Evolutionary conservation across 1,284 basidiomycete species (phyloP), one percentile per base, ranked within the genome.

Genomic region (Cutaneotrichosporon cutaneum): DNA sequence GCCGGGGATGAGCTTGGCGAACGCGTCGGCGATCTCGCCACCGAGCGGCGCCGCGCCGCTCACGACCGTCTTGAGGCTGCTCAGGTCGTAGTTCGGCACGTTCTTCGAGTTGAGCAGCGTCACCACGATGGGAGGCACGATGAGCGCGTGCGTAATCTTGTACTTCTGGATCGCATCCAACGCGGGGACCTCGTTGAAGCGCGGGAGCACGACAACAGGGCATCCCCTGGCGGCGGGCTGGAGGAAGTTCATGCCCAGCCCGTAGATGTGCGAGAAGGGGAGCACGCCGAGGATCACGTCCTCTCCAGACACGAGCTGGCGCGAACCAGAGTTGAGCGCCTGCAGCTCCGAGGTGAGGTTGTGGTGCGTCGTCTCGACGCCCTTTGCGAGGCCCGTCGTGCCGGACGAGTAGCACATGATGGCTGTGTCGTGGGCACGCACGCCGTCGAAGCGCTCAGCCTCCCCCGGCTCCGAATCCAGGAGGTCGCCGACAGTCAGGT

Each of bases 81-180:
- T 84, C 55, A 94, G 65, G 70, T 93, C 83, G 74, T 89, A 88
- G 73, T 88, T 83, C 53, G 85, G 83, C 1, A 90, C 83, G 16
- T 84, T 86, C 82, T 78, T 74, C 48, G 79, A 79, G 63, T 81
- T 67, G 48, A 77, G 67, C 42, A 81, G 64, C 21, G 70, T 72
- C 32, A 95, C 86, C 4, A 93, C 80, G 52, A 96, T 87, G 0
- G 93, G 93, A 0, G 94, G 93, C 0, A 94, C 93, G 53, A 94
- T 83, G 9, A 92, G 79, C 0, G 83, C 72, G 44, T 80, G 77
- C 0, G 88, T 88, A 58, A 87, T 82, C 59, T 82, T 83, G 80
- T 89, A 90, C 64, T 82, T 39, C 71, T 89, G 88, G 70, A 90
- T 92, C 30, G 82, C 79, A 8, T 82, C 82, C 1, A 92, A 86